Base-by-base conservation (phyloP, 2,329 filamentous ascomycete species). In the Akanthomyces dipterigenus region DNA sequence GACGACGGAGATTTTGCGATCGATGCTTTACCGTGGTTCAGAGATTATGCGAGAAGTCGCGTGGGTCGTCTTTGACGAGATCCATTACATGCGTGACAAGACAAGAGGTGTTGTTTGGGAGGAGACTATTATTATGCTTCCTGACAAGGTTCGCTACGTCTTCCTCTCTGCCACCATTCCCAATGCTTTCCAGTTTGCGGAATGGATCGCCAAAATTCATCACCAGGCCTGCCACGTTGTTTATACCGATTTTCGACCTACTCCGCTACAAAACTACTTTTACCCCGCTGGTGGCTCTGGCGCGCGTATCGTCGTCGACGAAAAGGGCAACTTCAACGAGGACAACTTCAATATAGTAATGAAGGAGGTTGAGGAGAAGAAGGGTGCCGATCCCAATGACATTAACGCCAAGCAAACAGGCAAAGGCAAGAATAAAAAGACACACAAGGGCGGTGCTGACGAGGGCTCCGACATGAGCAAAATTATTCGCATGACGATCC, bases 11-110 rank as follows among this genome's bases (percentile, higher is more conserved):
- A 99, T 99, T 91, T 76, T 99, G 72, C 89, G 95, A 54, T 98
- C 93, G 20, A 99, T 99, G 95, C 74, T 99, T 76, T 99, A 99
- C 75, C 86, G 95, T 67, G 95, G 95, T 63, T 98, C 95, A 0
- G 95, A 99, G 78, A 98, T 99, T 66, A 99, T 99, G 93, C 91
- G 95, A 67, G 95, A 99, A 78, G 96, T 99, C 1, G 93, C 90
- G 16, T 99, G 95, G 95, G 96, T 99, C 1, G 81, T 99, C 2
- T 99, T 99, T 69, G 95, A 99, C 75, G 95, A 99, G 75, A 96
- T 99, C 64, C 95, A 99, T 76, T 99, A 99, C 76, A 88, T 99
- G 86, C 87, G 95, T 70, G 95, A 99, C 76, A 96, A 96, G 76
- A 84, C 86, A 55, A 85, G 95, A 76, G 95, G 95, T 79, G 95